These are phyloP conservation scores for Hypoxylon sp. DNA, from an alignment of 2,329 filamentous ascomycete genomes.

Conservation along the genomic window DNA sequence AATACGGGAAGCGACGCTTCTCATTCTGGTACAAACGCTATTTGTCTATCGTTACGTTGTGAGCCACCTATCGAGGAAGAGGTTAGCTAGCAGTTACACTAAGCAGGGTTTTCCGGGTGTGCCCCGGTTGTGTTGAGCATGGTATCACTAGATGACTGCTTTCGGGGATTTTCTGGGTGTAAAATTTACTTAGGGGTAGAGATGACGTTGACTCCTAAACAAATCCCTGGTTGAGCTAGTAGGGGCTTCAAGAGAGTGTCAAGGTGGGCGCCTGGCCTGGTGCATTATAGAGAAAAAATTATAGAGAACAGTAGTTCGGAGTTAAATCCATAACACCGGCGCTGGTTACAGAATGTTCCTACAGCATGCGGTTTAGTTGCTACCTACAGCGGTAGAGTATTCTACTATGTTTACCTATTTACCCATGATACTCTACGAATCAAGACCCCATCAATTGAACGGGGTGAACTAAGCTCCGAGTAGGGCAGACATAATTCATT, in stretches of 20 bases:
- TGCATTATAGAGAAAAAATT: neutral
- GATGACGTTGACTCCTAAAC: neutral
- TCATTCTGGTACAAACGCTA: neutral
- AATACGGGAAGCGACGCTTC: neutral
- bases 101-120: neutral
- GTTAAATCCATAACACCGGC: neutral
- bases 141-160: neutral
- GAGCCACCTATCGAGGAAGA: neutral
- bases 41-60: neutral
- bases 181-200: neutral
- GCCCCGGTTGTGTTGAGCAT: neutral
- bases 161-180: neutral
- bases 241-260: neutral
- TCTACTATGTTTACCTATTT: too few relatives aligned
- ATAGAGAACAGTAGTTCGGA: neutral
- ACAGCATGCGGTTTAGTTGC: too few relatives aligned
- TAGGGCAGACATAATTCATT: slow-evolving; percentile 10
- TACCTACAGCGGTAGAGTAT: too few relatives aligned
- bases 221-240: neutral
- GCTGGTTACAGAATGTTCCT: too few relatives aligned
- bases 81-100: neutral
- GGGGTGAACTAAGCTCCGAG: neutral
- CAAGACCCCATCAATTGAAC: neutral
- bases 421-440: too few relatives aligned
- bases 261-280: neutral